Percentiles rank a stretch among this genome's conserved stretches.
These are phyloP conservation scores for Xylaria grammica DNA, from an alignment of 495 filamentous ascomycete species.

Conservation along the genomic window DNA sequence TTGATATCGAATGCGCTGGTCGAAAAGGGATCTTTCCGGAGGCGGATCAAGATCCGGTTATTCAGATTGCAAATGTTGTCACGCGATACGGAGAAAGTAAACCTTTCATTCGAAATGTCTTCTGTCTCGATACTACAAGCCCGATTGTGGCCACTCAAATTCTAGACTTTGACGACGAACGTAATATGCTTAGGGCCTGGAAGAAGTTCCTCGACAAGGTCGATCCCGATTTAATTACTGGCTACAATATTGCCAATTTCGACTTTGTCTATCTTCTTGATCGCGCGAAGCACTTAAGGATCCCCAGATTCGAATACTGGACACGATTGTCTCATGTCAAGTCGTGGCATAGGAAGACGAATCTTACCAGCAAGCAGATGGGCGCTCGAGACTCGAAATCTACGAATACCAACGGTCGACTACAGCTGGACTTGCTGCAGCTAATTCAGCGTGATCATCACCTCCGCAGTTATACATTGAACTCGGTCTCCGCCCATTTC, in stretches of 20 bases:
- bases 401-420: conserved; percentile 91
- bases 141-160: conserved; percentile 94
- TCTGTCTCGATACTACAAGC: conserved; percentile 88
- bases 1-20: conserved; percentile 98
- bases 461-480: conserved; percentile 93
- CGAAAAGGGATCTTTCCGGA: conserved; percentile 98
- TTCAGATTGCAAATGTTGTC: conserved; percentile 98
- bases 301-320: conserved; percentile 79
- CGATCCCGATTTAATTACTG: conserved; percentile 97
- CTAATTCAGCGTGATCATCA: conserved; percentile 93
- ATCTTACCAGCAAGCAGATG: conserved; percentile 98
- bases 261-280: conserved; percentile 97
- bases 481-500: conserved; percentile 96
- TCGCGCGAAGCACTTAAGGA: conserved; percentile 82
- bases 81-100: conserved; percentile 95
- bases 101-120: conserved; percentile 95
- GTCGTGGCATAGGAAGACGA: conserved; percentile 74
- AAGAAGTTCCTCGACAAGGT: conserved; percentile 86
- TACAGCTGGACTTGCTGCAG: conserved; percentile 93
- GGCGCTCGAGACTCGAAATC: conserved; percentile 91
- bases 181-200: conserved; percentile 88
- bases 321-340: conserved; percentile 69
- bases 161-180: conserved; percentile 77
- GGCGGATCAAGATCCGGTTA: conserved; percentile 87
- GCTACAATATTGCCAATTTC: conserved; percentile 99